These are phyloP conservation scores for Leccinum variicolor DNA, from an alignment of 768 basidiomycete genomes.

Conservation along the genomic window DNA sequence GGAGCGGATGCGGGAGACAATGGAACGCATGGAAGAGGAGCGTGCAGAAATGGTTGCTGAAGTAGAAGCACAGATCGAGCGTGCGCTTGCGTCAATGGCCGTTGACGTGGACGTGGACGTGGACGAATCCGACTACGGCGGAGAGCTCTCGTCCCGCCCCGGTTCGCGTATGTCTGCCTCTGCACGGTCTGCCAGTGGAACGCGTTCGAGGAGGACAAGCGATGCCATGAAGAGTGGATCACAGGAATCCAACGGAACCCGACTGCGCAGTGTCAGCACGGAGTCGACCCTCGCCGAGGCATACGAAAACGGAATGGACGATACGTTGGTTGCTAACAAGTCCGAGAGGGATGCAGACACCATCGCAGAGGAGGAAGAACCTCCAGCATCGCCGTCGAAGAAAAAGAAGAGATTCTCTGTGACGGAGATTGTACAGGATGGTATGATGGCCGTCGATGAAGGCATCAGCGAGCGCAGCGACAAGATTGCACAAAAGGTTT, in stretches of 20 bases:
- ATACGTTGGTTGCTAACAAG: constrained; percentile 33
- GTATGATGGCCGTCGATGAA: constrained; percentile 84
- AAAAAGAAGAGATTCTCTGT: constrained; percentile 80
- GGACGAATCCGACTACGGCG: constrained; percentile 66
- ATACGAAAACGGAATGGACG: constrained; percentile 46
- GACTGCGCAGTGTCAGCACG: constrained; percentile 69
- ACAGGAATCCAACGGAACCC: constrained; percentile 26
- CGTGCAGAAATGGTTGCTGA: constrained; percentile 90
- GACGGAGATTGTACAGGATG: constrained; percentile 65
- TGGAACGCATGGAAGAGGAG: constrained; percentile 87
- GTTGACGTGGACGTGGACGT: constrained; percentile 46
- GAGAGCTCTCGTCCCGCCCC: constrained; percentile 55
- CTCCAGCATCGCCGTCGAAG: constrained; percentile 37
- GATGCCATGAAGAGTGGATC: constrained; percentile 48
- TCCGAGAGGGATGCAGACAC: constrained; percentile 48
- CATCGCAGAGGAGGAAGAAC: constrained; percentile 56
- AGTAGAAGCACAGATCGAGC: constrained; percentile 88
- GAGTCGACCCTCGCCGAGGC: constrained; percentile 79
- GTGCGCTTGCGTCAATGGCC: constrained; percentile 81
- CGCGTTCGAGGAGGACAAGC: constrained; percentile 58
- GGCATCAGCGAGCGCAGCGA: constrained; percentile 83
- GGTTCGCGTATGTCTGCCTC: constrained; percentile 60
- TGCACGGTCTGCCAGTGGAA: constrained; percentile 42
- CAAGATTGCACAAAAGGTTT: constrained; percentile 82
- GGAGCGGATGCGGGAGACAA: constrained; percentile 75